phyloP scores from a whole-genome alignment of 2,329 filamentous ascomycete species.

The Xylaria sp. region DNA sequence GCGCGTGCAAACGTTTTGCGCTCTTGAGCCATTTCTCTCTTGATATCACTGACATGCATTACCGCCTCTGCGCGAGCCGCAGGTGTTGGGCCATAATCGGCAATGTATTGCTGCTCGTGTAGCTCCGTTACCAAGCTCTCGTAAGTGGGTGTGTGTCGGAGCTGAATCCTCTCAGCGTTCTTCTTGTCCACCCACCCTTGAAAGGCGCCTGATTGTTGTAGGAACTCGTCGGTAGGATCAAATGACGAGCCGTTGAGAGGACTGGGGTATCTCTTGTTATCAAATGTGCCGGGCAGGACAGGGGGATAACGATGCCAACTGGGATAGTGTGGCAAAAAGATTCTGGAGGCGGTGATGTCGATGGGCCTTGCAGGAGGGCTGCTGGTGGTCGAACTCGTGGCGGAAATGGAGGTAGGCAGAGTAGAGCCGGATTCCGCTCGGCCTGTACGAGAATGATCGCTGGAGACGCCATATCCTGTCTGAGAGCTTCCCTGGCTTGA shows the following conservation, averaged over 20 bases:
- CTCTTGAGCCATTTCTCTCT: constrained; percentile 7
- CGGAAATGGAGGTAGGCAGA: constrained; percentile 16
- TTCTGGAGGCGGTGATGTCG: background rate
- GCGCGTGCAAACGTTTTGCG: constrained; percentile 13
- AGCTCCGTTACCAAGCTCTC: constrained; percentile 22
- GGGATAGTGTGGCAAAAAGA: constrained; percentile 32
- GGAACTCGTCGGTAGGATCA: constrained; percentile 28
- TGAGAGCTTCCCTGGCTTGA: background rate
- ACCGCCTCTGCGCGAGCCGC: constrained; percentile 24
- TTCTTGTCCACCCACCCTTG: constrained; percentile 35
- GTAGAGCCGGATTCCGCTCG: constrained; percentile 15
- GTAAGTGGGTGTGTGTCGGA: constrained; percentile 26
- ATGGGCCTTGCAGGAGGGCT: constrained; percentile 15
- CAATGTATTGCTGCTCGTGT: constrained; percentile 21
- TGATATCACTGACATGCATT: constrained; percentile 11
- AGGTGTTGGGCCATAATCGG: constrained; percentile 13
- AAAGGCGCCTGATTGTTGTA: constrained; percentile 37
- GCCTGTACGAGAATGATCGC: background rate
- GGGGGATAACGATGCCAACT: constrained; percentile 35
- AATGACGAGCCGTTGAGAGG: background rate
- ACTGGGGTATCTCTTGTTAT: constrained; percentile 1
- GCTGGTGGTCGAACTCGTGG: background rate
- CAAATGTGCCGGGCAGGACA: constrained; percentile 24
- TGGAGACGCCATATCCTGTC: constrained; percentile 5
- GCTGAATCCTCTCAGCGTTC: constrained; percentile 30